Percentiles rank a stretch among this genome's conserved stretches.
phyloP scores from a whole-genome alignment of 1,284 basidiomycete species.

The Stygiomarasmius scandens region DNA sequence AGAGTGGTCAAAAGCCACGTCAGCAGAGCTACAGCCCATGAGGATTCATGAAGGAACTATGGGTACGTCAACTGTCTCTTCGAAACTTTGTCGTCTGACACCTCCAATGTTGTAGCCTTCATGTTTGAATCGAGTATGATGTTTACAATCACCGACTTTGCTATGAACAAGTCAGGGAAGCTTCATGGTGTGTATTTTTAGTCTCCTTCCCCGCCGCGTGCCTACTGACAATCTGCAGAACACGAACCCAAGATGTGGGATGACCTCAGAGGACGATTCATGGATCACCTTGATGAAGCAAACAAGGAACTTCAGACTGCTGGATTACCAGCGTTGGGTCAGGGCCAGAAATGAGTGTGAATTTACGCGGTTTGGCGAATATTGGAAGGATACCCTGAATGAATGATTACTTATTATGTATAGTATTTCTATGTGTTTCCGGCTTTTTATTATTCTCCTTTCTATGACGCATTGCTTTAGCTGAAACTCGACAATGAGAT shows the following conservation, averaged over 20 bases:
- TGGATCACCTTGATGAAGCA: slow-evolving; percentile 58
- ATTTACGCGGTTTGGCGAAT: too few species aligned
- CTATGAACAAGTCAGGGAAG: slow-evolving; percentile 58
- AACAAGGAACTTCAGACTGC: slow-evolving; percentile 53
- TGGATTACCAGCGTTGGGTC: slow-evolving; percentile 36
- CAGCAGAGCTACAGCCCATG: slow-evolving; percentile 52
- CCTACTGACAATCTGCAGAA: slow-evolving; percentile 30
- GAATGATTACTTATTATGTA: too few species aligned
- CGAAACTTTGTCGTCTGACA: background rate
- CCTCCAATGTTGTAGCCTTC: slow-evolving; percentile 41
- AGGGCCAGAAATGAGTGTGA: background rate
- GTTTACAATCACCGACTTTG: slow-evolving; percentile 64
- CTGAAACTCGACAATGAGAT: too few species aligned
- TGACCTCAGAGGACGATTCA: slow-evolving; percentile 55
- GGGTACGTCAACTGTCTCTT: slow-evolving; percentile 36
- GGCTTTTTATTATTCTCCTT: too few species aligned
- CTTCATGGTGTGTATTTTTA: slow-evolving; percentile 47
- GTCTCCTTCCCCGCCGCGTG: background rate
- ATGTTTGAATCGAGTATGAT: slow-evolving; percentile 70
- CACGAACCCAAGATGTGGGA: slow-evolving; percentile 69
- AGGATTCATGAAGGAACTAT: slow-evolving; percentile 55
- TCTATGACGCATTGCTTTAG: too few species aligned
- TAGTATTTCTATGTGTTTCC: too few species aligned
- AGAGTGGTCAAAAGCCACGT: slow-evolving; percentile 55
- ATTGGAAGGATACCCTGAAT: too few species aligned